Base-by-base conservation (phyloP, 345 rosid genomes). In the Gossypium thurberi region DNA sequence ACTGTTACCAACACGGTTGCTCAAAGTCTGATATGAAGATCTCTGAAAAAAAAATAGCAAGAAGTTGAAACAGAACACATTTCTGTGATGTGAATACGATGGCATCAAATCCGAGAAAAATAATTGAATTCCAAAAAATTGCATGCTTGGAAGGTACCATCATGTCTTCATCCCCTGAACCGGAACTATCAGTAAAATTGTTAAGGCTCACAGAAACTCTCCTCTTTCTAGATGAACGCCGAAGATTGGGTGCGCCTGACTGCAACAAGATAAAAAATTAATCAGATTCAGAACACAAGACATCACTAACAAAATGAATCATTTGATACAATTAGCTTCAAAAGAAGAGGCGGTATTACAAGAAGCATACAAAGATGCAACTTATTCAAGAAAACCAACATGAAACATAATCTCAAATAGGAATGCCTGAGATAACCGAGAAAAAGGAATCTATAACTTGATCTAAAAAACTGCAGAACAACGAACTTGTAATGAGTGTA, bases 191-290 rank as follows among this genome's bases (percentile, higher is more conserved):
- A 12, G 93, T 89, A 80, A 84, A 96, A 80, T 74, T 96, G 55
- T 89, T 96, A 69, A 91, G 97, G 75, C 85, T 86, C 75, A 89
- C 94, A 68, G 97, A 80, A 72, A 87, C 57, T 83, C 97, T 90
- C 85, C 97, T 91, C 87, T 86, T 91, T 82, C 99, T 82, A 23
- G 97, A 87, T 53, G 99, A 96, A 63, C 98, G 99, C 59, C 99
- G 93, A 70, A 96, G 97, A 78, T 96, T 94, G 65, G 90, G 74
- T 66, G 92, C 71, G 46, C 83, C 81, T 70, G 91, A 82, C 99
- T 96, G 87, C 77, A 69, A 75, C 13, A 75, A 76, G 76, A 60
- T 28, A 47, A 65, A 46, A 26, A 48, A 68, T 37, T 48, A 43
- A 70, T 70, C 71, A 86, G n/a, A 74, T 73, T 71, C 71, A 50